phyloP scores from a whole-genome alignment of 371 early-diverging fungal species.

The Mycotypha africana region DNA sequence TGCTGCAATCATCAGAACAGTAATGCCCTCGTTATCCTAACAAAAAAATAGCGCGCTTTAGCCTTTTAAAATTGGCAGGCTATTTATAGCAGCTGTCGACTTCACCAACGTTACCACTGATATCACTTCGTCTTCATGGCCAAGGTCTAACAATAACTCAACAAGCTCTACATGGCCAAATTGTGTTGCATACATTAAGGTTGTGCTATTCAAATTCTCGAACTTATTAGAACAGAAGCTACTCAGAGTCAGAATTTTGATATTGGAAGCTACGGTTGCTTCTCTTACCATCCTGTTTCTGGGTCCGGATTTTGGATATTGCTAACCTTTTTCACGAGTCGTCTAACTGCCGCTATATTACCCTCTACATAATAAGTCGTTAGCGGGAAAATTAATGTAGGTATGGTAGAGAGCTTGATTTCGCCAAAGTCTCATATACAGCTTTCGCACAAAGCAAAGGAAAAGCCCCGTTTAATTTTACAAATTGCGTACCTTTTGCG shows the following conservation, averaged over 20 bases:
- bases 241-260: neutral
- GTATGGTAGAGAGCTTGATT: too few relatives aligned
- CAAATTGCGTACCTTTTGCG: slow-evolving; percentile 24
- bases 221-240: too few relatives aligned
- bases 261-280: neutral
- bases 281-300: slow-evolving; percentile 38
- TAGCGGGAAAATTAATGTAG: too few relatives aligned
- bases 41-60: too few relatives aligned
- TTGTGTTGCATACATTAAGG: slow-evolving; percentile 42
- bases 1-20: slow-evolving; percentile 46
- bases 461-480: neutral
- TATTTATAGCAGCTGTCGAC: too few relatives aligned
- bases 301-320: slow-evolving; percentile 50
- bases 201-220: slow-evolving; percentile 36
- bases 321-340: slow-evolving; percentile 33
- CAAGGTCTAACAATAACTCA: slow-evolving; percentile 31
- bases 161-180: slow-evolving; percentile 42
- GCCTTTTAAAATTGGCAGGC: too few relatives aligned
- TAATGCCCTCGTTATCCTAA: slow-evolving; percentile 46
- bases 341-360: slow-evolving; percentile 43
- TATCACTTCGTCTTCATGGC: slow-evolving; percentile 47
- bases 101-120: slow-evolving; percentile 44
- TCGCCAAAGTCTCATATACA: too few relatives aligned
- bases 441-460: too few relatives aligned
- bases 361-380: slow-evolving; percentile 41